These are phyloP conservation scores for Teratosphaeriaceae sp. DNA, from an alignment of 2,329 filamentous ascomycete species.

Conservation along the genomic window DNA sequence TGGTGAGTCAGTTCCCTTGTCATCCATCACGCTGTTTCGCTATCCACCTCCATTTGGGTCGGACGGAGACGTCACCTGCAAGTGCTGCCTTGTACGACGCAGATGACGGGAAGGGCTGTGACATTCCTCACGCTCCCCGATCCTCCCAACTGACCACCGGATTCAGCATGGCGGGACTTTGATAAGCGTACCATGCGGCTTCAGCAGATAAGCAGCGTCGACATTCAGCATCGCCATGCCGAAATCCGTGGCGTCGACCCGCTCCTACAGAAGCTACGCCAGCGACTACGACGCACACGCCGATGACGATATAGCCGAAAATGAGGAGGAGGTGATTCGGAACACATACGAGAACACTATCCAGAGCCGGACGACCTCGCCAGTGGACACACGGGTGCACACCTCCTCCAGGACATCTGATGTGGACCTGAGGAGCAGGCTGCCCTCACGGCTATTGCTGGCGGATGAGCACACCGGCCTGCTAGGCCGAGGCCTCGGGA, in stretches of 20 bases:
- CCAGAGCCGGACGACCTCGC: constrained; percentile 29
- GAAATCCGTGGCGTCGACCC: constrained; percentile 21
- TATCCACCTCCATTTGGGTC: not conserved
- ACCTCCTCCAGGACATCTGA: constrained; percentile 25
- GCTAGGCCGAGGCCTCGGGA: constrained; percentile 33
- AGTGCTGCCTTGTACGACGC: not conserved
- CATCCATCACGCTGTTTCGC: not conserved
- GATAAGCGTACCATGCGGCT: not conserved
- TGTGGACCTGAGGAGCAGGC: constrained; percentile 26
- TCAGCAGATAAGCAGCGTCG: not conserved
- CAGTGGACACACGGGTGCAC: constrained; percentile 18
- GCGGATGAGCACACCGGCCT: constrained; percentile 43
- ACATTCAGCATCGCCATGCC: constrained; percentile 21
- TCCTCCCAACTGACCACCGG: not conserved
- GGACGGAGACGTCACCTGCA: not conserved
- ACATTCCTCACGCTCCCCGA: not conserved
- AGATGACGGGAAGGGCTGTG: not conserved
- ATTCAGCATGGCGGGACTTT: not conserved
- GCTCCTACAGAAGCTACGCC: constrained; percentile 19
- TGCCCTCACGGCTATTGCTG: constrained; percentile 19
- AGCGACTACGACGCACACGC: constrained; percentile 28
- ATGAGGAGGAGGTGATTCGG: constrained; percentile 25
- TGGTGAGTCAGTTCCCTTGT: not conserved
- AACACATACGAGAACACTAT: constrained; percentile 28
- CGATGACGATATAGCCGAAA: constrained; percentile 25